Percentiles rank a stretch among this genome's conserved stretches.
phyloP scores from a whole-genome alignment of 192 early-diverging fungal genomes.

The Coemansia sp. region DNA sequence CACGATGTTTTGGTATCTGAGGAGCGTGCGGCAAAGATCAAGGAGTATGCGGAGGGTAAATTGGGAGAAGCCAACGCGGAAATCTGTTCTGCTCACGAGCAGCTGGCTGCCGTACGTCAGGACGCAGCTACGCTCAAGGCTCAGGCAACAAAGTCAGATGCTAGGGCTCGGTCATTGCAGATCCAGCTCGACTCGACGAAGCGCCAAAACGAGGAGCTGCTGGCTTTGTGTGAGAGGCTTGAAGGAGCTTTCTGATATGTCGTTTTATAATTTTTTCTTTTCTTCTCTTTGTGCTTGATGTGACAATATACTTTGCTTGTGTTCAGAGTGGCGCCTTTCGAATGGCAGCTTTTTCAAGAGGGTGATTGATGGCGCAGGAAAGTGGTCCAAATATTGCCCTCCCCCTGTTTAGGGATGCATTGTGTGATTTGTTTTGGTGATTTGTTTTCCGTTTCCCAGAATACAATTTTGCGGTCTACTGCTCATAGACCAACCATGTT shows the following conservation, averaged over 20 bases:
- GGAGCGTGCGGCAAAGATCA: constrained; percentile 37
- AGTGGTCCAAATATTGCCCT: background rate
- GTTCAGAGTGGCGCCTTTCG: too few relatives aligned
- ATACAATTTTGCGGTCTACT: background rate
- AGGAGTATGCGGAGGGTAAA: constrained; percentile 36
- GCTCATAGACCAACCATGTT: background rate
- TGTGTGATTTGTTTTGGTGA: background rate
- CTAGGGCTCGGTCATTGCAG: constrained; percentile 31
- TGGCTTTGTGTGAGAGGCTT: constrained; percentile 29
- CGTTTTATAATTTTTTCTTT: background rate
- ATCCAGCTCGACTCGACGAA: constrained; percentile 47
- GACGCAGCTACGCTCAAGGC: constrained; percentile 19
- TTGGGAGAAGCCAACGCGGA: constrained; percentile 33
- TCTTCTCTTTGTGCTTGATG: background rate
- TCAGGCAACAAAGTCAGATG: constrained; percentile 30
- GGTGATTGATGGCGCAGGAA: background rate
- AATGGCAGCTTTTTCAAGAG: background rate
- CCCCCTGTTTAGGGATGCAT: background rate
- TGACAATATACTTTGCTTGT: constrained; percentile 3
- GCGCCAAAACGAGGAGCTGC: constrained; percentile 49
- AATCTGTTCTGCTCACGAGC: constrained; percentile 23
- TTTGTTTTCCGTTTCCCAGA: background rate
- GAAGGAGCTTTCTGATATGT: background rate
- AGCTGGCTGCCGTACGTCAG: constrained; percentile 20
- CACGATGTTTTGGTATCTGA: constrained; percentile 40